Percentiles rank a stretch among this genome's conserved stretches.
Evolutionary conservation across 805 yeast species (phyloP).

Genomic region (Yarrowia osloensis): DNA sequence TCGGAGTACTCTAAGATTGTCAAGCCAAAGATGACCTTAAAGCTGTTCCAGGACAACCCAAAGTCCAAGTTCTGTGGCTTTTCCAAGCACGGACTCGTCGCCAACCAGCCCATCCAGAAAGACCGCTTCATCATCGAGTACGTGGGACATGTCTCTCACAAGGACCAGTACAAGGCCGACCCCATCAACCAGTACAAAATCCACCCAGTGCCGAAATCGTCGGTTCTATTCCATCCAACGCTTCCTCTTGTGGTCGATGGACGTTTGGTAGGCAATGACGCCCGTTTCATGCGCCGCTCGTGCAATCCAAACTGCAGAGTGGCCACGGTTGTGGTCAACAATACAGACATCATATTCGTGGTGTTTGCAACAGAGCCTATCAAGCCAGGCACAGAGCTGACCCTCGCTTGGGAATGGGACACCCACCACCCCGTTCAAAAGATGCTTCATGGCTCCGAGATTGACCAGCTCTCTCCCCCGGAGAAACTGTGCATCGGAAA

Average conservation of each 20-base stretch:
- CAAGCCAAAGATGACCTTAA: slow-evolving; percentile 50
- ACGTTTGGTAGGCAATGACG: slow-evolving; percentile 72
- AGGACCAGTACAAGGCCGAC: slow-evolving; percentile 62
- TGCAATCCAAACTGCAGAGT: slow-evolving; percentile 77
- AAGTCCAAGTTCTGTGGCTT: slow-evolving; percentile 62
- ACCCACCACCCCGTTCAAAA: slow-evolving; percentile 67
- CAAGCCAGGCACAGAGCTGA: slow-evolving; percentile 66
- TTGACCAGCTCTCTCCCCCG: slow-evolving; percentile 36
- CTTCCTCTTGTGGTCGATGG: slow-evolving; percentile 73
- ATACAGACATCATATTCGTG: slow-evolving; percentile 52
- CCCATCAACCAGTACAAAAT: slow-evolving; percentile 73
- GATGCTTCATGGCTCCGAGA: slow-evolving; percentile 49
- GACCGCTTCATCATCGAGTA: slow-evolving; percentile 60
- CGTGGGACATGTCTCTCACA: slow-evolving; percentile 71
- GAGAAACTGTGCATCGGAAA: slow-evolving; percentile 35
- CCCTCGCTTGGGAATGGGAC: slow-evolving; percentile 91
- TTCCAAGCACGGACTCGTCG: slow-evolving; percentile 64
- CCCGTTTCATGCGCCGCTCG: slow-evolving; percentile 73
- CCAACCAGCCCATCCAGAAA: slow-evolving; percentile 46
- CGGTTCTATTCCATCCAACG: slow-evolving; percentile 54
- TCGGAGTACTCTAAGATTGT: slow-evolving; percentile 34
- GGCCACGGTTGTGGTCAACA: slow-evolving; percentile 46
- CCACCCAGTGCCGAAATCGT: slow-evolving; percentile 69
- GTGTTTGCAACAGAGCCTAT: slow-evolving; percentile 60
- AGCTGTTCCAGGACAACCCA: slow-evolving; percentile 60